Percentiles rank a stretch among this genome's conserved stretches.
These are phyloP conservation scores for Discostella stelligeroides DNA, from an alignment of 108 stramenopile species.

Conservation along the genomic window DNA sequence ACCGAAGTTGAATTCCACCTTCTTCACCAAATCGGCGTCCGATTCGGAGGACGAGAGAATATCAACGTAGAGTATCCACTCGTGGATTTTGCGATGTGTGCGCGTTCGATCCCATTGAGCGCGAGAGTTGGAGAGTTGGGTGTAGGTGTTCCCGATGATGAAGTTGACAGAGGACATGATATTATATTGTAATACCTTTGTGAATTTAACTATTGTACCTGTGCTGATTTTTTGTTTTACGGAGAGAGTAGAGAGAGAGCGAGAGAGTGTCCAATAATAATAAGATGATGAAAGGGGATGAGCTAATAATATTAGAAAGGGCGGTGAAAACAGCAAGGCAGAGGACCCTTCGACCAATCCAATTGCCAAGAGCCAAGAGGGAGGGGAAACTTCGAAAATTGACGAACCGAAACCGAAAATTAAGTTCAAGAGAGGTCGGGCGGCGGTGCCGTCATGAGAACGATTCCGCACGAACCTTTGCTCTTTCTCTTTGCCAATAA, in stretches of 20 bases:
- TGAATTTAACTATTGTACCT: too few species aligned
- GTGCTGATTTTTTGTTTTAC: too few species aligned
- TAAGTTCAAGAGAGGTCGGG: background rate
- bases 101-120: constrained; percentile 25
- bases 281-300: too few species aligned
- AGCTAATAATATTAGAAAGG: too few species aligned
- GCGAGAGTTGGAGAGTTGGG: constrained; percentile 3
- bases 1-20: constrained; percentile 46
- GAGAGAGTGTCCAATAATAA: too few species aligned
- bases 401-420: background rate
- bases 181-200: too few species aligned
- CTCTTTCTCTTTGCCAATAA: background rate
- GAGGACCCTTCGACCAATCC: background rate
- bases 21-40: constrained; percentile 40
- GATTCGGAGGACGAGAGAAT: constrained; percentile 12
- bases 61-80: constrained; percentile 49
- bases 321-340: too few species aligned
- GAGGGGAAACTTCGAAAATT: background rate
- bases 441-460: background rate
- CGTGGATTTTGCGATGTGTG: constrained; percentile 21
- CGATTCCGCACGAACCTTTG: background rate
- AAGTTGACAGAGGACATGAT: constrained; percentile 12
- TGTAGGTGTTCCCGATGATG: constrained; percentile 53
- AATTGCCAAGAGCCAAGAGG: background rate
- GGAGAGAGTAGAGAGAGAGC: too few species aligned